These are phyloP conservation scores for Ulvella scutata DNA, from an alignment of 139 green algal genomes.

Conservation along the genomic window DNA sequence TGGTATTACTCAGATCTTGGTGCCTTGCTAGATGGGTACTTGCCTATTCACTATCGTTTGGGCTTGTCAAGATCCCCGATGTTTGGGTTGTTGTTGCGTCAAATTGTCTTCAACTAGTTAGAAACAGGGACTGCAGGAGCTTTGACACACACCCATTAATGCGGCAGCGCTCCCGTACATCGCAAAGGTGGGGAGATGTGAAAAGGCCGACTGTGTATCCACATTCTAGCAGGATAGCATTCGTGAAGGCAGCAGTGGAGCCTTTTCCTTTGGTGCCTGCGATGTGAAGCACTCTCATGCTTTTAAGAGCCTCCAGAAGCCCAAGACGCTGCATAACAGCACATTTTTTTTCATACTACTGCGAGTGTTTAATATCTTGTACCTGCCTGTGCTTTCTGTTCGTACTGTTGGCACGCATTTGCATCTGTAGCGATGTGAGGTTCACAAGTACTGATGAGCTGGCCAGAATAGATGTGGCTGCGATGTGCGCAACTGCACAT, in stretches of 20 bases:
- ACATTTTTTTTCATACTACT: no score
- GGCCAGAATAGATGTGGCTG: neutral
- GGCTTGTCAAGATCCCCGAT: no score
- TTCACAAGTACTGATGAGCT: neutral
- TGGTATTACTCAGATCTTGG: no score
- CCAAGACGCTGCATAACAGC: conserved; percentile 28
- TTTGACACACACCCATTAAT: conserved; percentile 40
- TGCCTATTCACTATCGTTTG: no score
- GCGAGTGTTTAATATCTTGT: neutral
- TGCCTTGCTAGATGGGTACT: no score
- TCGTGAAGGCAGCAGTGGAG: conserved; percentile 75
- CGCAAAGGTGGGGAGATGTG: conserved; percentile 77
- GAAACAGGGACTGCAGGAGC: neutral
- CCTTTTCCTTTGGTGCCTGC: conserved; percentile 89
- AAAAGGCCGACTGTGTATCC: conserved; percentile 75
- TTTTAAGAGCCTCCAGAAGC: conserved; percentile 33
- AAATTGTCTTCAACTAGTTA: no score
- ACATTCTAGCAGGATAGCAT: conserved; percentile 51
- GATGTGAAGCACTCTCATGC: conserved; percentile 69
- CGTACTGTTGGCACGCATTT: neutral
- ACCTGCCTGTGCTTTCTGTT: neutral
- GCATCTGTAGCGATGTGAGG: neutral
- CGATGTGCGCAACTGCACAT: neutral
- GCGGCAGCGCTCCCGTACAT: conserved; percentile 73
- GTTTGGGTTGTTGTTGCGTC: no score